Evolutionary conservation across 495 filamentous ascomycete species (phyloP).

Genomic region (Talaromyces nanjingensis): DNA sequence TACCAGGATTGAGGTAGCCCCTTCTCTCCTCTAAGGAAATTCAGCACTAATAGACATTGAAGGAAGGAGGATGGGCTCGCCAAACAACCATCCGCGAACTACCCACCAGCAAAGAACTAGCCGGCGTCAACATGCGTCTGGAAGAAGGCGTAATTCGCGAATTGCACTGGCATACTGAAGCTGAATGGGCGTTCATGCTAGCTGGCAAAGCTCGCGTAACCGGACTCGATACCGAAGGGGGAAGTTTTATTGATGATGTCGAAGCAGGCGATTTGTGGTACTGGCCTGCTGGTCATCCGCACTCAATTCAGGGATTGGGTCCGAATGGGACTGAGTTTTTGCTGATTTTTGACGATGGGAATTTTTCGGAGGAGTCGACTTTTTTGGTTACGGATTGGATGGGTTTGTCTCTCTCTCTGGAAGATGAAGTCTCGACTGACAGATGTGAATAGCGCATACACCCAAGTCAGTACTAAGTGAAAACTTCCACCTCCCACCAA

Average conservation of each 20-base stretch:
- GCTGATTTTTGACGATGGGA: slow-evolving; percentile 61
- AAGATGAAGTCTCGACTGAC: not conserved
- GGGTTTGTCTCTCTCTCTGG: slow-evolving; percentile 25
- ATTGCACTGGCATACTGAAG: slow-evolving; percentile 67
- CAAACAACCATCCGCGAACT: slow-evolving; percentile 59
- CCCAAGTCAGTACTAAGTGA: slow-evolving; percentile 56
- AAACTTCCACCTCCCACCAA: slow-evolving; percentile 55
- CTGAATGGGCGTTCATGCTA: slow-evolving; percentile 63
- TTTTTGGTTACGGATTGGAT: slow-evolving; percentile 64
- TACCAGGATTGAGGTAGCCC: slow-evolving; percentile 50
- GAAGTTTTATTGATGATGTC: slow-evolving; percentile 63
- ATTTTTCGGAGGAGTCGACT: slow-evolving; percentile 64
- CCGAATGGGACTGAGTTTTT: slow-evolving; percentile 65
- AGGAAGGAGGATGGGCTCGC: slow-evolving; percentile 64
- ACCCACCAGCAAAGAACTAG: slow-evolving; percentile 51
- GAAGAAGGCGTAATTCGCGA: slow-evolving; percentile 63
- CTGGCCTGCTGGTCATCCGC: slow-evolving; percentile 64
- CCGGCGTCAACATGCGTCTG: slow-evolving; percentile 63
- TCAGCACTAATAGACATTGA: not conserved
- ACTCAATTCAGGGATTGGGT: slow-evolving; percentile 60
- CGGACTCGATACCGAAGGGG: slow-evolving; percentile 61
- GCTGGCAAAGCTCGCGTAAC: slow-evolving; percentile 54
- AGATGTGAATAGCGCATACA: slow-evolving; percentile 42
- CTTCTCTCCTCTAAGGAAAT: not conserved
- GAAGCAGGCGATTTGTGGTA: slow-evolving; percentile 67